These are phyloP conservation scores for Cephalotrichum gorgonifer DNA, from an alignment of 2,329 filamentous ascomycete genomes.

Conservation along the genomic window DNA sequence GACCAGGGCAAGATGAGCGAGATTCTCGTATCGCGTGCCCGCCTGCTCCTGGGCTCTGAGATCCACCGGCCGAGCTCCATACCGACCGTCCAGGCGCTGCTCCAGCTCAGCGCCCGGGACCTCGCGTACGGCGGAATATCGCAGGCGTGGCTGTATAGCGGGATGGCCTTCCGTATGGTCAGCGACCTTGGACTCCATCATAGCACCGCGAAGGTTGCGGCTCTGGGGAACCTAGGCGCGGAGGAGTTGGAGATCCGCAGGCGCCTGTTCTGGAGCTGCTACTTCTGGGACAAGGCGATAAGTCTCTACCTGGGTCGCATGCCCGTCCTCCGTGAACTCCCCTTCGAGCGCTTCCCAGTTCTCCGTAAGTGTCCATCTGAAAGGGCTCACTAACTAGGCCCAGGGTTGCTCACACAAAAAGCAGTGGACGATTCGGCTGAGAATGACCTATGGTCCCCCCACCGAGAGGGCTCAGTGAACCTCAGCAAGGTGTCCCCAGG, in stretches of 20 bases:
- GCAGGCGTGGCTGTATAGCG: slow-evolving; percentile 19
- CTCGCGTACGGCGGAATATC: slow-evolving; percentile 17
- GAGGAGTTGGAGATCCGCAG: slow-evolving; percentile 15
- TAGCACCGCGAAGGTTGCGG: not conserved
- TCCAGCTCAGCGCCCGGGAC: slow-evolving; percentile 18
- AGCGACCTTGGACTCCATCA: slow-evolving; percentile 12
- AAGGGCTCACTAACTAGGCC: not conserved
- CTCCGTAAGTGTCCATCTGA: not conserved
- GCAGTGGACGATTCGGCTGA: slow-evolving; percentile 13
- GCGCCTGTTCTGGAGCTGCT: slow-evolving; percentile 16
- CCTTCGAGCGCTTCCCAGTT: slow-evolving; percentile 5
- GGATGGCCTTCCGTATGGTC: slow-evolving; percentile 19
- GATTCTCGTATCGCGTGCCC: slow-evolving; percentile 12
- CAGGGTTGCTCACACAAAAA: too few species aligned
- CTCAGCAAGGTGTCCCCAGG: slow-evolving; percentile 3
- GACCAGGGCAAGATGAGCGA: slow-evolving; percentile 10
- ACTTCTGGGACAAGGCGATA: slow-evolving; percentile 18
- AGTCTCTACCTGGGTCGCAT: slow-evolving; percentile 16
- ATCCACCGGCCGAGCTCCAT: slow-evolving; percentile 18
- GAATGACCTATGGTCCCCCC: slow-evolving; percentile 10
- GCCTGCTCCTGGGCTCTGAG: slow-evolving; percentile 14
- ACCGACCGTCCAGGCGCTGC: slow-evolving; percentile 17
- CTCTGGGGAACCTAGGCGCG: slow-evolving; percentile 13
- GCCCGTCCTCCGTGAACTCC: slow-evolving; percentile 10
- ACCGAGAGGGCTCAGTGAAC: slow-evolving; percentile 5